Base-by-base conservation (phyloP, 768 basidiomycete species). In the Pisolithus tinctorius region DNA sequence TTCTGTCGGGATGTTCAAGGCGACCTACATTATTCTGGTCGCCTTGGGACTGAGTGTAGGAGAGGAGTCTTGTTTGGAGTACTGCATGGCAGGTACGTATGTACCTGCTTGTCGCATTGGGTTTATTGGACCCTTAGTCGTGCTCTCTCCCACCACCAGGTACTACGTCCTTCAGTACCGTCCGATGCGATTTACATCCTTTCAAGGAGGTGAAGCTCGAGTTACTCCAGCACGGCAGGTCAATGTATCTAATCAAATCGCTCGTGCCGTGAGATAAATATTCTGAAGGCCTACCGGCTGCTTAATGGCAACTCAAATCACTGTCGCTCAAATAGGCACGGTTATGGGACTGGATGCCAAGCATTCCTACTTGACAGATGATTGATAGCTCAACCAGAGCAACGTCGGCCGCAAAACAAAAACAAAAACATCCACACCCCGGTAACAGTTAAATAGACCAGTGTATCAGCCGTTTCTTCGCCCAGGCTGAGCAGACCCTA, bases 11-110 rank as follows among this genome's bases (percentile, higher is more conserved):
- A 87, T 86, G 6, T 93, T 87, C 69, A 83, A 92, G 57, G 84
- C 77, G 4, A 84, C 80, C 26, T 94, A 80, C 61, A 74, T 93
- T 50, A 78, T 93, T 34, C 74, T 84, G 10, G 79, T 93, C 54
- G 63, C 92, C 14, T 49, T 80, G 2, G 91, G 91, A 1, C 68
- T 86, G 29, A 84, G 81, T 8, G n/a, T n/a, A n/a, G n/a, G n/a
- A n/a, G n/a, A 94, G 69, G 20, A 2, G 65, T 81, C 16, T 49
- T 83, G 30, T 87, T 89, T 58, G 85, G 85, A 8, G 85, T 51
- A 68, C 81, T 37, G 73, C 69, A 20, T 20, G 20, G 16, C 60
- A 54, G 43, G 41, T 39, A 39, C 20, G 26, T 54, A 36, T 45
- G 46, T 45, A n/a, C 14, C 26, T 14, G 27, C 9, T 30, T 17